A percentile compares a stretch with the other conserved stretches of the same genome.
Evolutionary conservation across 768 basidiomycete genomes (phyloP).

Genomic region (Cystobasidiopsis lactophilus): DNA sequence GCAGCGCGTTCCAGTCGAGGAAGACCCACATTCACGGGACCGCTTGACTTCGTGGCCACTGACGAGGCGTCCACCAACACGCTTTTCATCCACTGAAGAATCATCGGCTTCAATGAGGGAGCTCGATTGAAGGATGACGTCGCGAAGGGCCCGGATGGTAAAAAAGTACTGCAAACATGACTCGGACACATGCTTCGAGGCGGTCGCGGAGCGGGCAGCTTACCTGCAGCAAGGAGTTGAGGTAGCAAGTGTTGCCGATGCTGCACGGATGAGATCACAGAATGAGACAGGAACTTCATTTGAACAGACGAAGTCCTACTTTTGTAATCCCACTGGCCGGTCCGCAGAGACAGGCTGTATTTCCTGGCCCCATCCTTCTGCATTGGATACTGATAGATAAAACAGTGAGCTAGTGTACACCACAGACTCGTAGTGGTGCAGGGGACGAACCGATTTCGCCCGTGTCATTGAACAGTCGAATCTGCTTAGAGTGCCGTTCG

Average conservation of each 20-base stretch:
- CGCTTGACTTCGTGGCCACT: conserved; percentile 58
- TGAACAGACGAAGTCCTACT: conserved; percentile 56
- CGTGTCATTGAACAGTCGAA: conserved; percentile 42
- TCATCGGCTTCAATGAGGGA: neutral
- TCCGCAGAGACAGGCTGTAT: conserved; percentile 26
- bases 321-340: conserved; percentile 64
- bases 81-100: conserved; percentile 32
- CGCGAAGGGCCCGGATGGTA: conserved; percentile 74
- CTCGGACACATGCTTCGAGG: too few species aligned
- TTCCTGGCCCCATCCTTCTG: neutral
- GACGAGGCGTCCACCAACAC: conserved; percentile 68
- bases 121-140: conserved; percentile 36
- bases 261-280: conserved; percentile 5
- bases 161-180: conserved; percentile 55
- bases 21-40: conserved; percentile 52
- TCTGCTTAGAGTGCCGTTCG: conserved; percentile 44
- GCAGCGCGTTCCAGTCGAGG: neutral
- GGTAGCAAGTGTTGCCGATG: conserved; percentile 76
- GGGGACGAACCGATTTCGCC: conserved; percentile 49
- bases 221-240: conserved; percentile 83
- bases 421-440: neutral
- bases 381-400: conserved; percentile 30
- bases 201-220: conserved; percentile 20
- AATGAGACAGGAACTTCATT: too few species aligned
- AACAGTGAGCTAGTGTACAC: neutral